Evolutionary conservation across 352 stramenopile species (phyloP).

Genomic region (Globisporangium alternatum): DNA sequence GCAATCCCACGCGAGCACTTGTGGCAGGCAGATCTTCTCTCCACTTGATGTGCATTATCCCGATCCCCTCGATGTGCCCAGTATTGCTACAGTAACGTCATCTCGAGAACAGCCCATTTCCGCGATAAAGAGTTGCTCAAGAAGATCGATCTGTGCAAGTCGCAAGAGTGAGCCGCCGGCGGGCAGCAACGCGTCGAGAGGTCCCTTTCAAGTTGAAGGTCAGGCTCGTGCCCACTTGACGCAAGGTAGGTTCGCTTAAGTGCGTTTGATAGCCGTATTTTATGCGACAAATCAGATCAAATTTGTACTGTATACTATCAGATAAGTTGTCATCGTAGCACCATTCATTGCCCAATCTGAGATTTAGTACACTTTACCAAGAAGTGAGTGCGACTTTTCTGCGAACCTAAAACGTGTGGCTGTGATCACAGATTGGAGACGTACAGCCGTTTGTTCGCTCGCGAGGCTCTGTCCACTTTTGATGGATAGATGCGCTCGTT

Average conservation of each 20-base stretch:
- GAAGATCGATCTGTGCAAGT: not conserved
- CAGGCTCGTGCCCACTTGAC: too few species aligned
- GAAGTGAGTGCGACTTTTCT: not conserved
- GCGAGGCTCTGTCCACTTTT: constrained; percentile 2
- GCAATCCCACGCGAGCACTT: too few species aligned
- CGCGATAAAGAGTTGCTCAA: not conserved
- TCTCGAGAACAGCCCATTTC: not conserved
- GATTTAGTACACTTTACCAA: not conserved
- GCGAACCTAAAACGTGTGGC: constrained; percentile 1
- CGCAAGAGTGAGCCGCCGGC: not conserved
- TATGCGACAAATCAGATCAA: constrained; percentile 1
- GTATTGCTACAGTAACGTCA: not conserved
- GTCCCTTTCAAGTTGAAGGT: too few species aligned
- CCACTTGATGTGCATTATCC: not conserved
- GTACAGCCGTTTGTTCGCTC: not conserved
- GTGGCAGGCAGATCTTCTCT: not conserved
- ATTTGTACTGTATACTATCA: too few species aligned
- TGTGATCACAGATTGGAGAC: constrained; percentile 8
- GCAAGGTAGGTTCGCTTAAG: not conserved
- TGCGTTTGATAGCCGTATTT: not conserved
- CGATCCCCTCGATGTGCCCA: not conserved
- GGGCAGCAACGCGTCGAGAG: not conserved
- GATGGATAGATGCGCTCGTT: constrained; percentile 1
- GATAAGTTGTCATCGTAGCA: not conserved
- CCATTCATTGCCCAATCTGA: not conserved